phyloP scores from a whole-genome alignment of 2,329 filamentous ascomycete genomes.

The Penicillium sp. region DNA sequence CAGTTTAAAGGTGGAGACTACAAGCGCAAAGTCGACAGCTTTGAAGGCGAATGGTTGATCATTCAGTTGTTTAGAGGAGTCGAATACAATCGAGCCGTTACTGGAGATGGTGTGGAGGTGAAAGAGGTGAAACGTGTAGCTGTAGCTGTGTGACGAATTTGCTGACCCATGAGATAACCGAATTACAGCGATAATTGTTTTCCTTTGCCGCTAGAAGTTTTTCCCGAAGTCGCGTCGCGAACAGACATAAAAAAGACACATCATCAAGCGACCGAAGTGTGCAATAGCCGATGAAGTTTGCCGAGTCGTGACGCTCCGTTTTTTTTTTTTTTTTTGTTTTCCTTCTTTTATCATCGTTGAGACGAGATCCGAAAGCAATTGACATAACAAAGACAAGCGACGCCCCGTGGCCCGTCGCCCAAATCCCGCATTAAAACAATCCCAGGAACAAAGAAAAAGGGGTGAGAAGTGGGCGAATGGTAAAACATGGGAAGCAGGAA shows the following conservation, averaged over 20 bases:
- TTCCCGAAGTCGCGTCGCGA: slow-evolving; percentile 40
- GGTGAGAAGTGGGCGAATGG: slow-evolving; percentile 25
- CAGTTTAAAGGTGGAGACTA: slow-evolving; percentile 22
- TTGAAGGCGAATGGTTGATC: slow-evolving; percentile 18
- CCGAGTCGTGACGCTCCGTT: slow-evolving; percentile 35
- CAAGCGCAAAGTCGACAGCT: slow-evolving; percentile 27
- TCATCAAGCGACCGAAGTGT: slow-evolving; percentile 39
- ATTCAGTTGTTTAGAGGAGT: slow-evolving; percentile 20
- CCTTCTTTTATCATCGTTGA: slow-evolving; percentile 26
- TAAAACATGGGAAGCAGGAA: slow-evolving; percentile 22
- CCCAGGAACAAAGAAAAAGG: slow-evolving; percentile 32
- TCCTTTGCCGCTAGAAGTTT: slow-evolving; percentile 42
- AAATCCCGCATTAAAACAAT: slow-evolving; percentile 41
- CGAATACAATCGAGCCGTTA: slow-evolving; percentile 47
- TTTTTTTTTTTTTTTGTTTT: slow-evolving; percentile 10
- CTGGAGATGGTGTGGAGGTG: slow-evolving; percentile 36
- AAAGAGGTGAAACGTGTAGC: slow-evolving; percentile 36
- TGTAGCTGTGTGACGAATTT: slow-evolving; percentile 32
- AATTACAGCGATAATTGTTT: slow-evolving; percentile 47
- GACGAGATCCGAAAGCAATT: slow-evolving; percentile 34
- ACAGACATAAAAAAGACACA: slow-evolving; percentile 41
- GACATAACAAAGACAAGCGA: slow-evolving; percentile 37
- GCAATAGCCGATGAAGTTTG: slow-evolving; percentile 33
- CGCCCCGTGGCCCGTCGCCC: slow-evolving; percentile 39
- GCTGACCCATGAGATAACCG: slow-evolving; percentile 46